Base-by-base conservation (phyloP, 2,329 filamentous ascomycete genomes). In the Aureobasidium vineae region DNA sequence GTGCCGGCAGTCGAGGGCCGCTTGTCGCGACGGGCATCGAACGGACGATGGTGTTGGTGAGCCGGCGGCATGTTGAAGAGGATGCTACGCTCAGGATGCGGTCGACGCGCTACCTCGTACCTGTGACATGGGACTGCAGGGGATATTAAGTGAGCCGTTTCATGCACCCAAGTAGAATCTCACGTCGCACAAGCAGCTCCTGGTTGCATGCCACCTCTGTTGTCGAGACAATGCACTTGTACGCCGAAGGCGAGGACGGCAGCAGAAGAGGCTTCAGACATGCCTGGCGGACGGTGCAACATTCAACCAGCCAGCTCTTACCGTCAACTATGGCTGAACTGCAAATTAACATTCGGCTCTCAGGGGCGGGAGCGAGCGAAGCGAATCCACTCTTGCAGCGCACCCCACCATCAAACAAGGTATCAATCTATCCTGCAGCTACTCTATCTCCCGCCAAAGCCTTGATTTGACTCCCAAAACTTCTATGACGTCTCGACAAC, bases 1-100 rank as follows among this genome's bases (percentile, higher is more conserved):
- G 74, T 73, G 71, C 76, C 76, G 11, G 76, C 68, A 33, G 76
- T 74, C 60, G 49, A 63, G 50, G 66, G 47, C 49, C 67, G 64
- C 56, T 50, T 49, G 47, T 54, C 54, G 63, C 28, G 67, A 40
- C 38, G 47, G 26, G 49, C 43, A 56, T 40, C 56, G 40, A 19
- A 50, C 26, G 33, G 66, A 41, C 15, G 66, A 23, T 41, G 54
- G 38, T n/a, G 5, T 15, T 16, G 33, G 31, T 38, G 64, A 47
- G 49, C 52, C 33, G 33, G 26, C 45, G 26, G 38, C 45, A 61
- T 61, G 23, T 7, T 28, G 53, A 21, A 40, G n/a, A 19, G 31
- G 5, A 23, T 31, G 36, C 53, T 57, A 5, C 21, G 10, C 36
- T 31, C 56, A 16, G 23, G 56, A 19, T 45, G 38, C 41, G 56